Conservation (phyloP, 2,329 filamentous ascomycete genomes). For the Grosmannia serpens region DNA sequence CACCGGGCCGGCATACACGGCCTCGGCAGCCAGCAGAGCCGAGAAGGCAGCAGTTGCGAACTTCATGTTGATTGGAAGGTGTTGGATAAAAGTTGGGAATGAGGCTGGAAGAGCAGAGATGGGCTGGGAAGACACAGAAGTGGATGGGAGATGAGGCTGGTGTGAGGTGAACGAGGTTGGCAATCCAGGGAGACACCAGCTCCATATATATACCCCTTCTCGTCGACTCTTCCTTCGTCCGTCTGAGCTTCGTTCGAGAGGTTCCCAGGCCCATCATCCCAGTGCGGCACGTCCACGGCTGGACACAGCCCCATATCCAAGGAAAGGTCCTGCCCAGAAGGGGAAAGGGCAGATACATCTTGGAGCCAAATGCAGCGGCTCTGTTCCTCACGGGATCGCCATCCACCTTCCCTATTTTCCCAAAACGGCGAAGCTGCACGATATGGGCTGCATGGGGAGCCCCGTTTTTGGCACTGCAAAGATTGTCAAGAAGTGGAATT, state of each 20-base stretch:
- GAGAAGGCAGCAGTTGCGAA: conserved; percentile 27
- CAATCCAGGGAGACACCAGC: not conserved
- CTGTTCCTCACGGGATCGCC: not conserved
- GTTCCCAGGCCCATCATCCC: not conserved
- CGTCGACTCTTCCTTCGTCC: no score
- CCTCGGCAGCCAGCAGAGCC: conserved; percentile 21
- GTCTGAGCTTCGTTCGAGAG: not conserved
- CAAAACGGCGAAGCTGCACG: not conserved
- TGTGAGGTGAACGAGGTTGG: not conserved
- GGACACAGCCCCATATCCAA: not conserved
- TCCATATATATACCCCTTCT: not conserved
- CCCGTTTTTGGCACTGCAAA: not conserved
- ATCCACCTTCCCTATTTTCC: not conserved
- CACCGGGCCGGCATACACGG: conserved; percentile 33
- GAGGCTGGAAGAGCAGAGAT: not conserved
- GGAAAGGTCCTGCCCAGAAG: not conserved
- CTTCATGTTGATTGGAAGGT: conserved; percentile 32
- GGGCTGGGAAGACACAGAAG: not conserved
- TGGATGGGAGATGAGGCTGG: not conserved
- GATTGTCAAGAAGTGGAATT: no score
- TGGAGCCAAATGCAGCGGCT: no score
- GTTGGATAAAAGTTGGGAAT: not conserved
- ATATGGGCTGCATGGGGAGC: not conserved
- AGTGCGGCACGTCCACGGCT: no score
- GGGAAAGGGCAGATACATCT: not conserved